These are phyloP conservation scores for Chenopodium suecicum DNA, from an alignment of 148 eudicot genomes.

Conservation along the genomic window DNA sequence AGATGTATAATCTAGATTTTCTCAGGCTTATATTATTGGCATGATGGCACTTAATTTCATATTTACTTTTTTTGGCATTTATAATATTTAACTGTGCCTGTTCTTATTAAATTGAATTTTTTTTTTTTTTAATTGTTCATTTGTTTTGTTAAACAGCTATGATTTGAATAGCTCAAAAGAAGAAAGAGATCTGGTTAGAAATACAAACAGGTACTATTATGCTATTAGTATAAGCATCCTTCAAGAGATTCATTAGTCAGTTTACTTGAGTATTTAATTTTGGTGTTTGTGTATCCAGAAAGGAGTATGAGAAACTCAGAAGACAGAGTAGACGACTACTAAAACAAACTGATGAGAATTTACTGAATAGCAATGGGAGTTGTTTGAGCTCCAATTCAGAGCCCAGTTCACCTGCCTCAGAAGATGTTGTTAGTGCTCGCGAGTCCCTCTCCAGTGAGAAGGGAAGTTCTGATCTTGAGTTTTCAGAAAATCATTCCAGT, in stretches of 20 bases:
- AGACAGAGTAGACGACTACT: slow-evolving; percentile 65
- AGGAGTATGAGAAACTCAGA: slow-evolving; percentile 83
- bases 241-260: not conserved
- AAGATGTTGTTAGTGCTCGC: slow-evolving; percentile 77
- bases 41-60: too few species aligned
- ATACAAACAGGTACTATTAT: slow-evolving; percentile 59
- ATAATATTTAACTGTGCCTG: not conserved
- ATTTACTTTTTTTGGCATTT: not conserved
- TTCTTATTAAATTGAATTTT: not conserved
- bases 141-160: slow-evolving; percentile 52
- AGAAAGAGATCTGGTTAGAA: slow-evolving; percentile 62
- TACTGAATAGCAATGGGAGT: slow-evolving; percentile 35
- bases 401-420: slow-evolving; percentile 62
- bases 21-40: not conserved
- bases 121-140: not conserved
- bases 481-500: slow-evolving; percentile 35
- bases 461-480: slow-evolving; percentile 44
- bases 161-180: slow-evolving; percentile 70
- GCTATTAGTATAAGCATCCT: not conserved
- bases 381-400: slow-evolving; percentile 35
- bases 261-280: not conserved
- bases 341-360: slow-evolving; percentile 37
- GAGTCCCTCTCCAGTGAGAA: slow-evolving; percentile 82
- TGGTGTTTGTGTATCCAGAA: slow-evolving; percentile 42
- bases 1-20: not conserved